Evolutionary conservation across 2,329 filamentous ascomycete species (phyloP).

Genomic region (Ceratocystis papillata): DNA sequence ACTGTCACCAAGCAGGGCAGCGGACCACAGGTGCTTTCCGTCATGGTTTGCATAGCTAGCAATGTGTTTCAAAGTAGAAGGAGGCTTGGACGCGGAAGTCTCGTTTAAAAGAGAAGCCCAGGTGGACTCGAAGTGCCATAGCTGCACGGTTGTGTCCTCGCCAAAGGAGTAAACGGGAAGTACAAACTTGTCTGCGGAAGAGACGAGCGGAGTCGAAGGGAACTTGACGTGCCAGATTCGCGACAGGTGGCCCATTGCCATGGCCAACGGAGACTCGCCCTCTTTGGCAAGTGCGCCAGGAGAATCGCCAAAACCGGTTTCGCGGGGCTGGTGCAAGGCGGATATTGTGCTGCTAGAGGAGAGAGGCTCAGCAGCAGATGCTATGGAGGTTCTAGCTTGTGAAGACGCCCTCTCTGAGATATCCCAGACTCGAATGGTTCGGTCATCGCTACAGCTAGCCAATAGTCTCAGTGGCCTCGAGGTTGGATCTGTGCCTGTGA

Average conservation of each 20-base stretch:
- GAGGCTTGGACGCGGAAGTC: neutral
- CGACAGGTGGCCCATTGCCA: constrained; percentile 75
- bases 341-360: constrained; percentile 29
- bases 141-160: constrained; percentile 68
- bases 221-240: constrained; percentile 84
- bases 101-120: neutral
- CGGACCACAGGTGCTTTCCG: constrained; percentile 88
- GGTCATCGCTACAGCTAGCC: constrained; percentile 87
- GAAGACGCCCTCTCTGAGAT: constrained; percentile 43
- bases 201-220: constrained; percentile 31
- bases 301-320: constrained; percentile 50
- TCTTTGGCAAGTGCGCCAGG: constrained; percentile 5
- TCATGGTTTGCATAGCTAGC: constrained; percentile 54
- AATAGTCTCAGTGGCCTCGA: constrained; percentile 49
- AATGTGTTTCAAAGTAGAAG: constrained; percentile 38
- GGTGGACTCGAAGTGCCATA: constrained; percentile 48
- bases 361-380: constrained; percentile 20
- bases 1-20: constrained; percentile 36
- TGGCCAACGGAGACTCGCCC: constrained; percentile 44
- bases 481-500: constrained; percentile 31
- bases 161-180: constrained; percentile 64
- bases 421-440: constrained; percentile 82
- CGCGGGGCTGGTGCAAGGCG: constrained; percentile 34
- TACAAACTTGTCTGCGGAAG: constrained; percentile 24
- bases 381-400: neutral